Evolutionary conservation across 116 monocot genomes (phyloP), one percentile per base, ranked within the genome.

Genomic region (Thalassia testudinum): DNA sequence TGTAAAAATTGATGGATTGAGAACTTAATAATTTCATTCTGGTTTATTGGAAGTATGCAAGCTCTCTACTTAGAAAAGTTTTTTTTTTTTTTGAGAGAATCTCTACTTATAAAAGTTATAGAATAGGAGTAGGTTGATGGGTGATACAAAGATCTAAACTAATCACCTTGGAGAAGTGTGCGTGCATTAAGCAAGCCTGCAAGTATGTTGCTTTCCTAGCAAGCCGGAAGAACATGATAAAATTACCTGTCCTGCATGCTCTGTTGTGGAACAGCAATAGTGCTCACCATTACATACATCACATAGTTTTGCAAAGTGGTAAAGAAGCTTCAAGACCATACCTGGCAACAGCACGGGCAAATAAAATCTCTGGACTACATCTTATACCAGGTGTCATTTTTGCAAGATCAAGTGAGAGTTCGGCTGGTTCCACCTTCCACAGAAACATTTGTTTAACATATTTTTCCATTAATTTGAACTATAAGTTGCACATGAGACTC

Each of bases 111-210:
- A n/a, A n/a, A n/a, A n/a, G n/a, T n/a, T n/a, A n/a, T n/a, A n/a
- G n/a, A n/a, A n/a, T n/a, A n/a, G n/a, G n/a, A n/a, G n/a, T n/a
- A n/a, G n/a, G n/a, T n/a, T n/a, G n/a, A n/a, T n/a, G n/a, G n/a
- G n/a, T n/a, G n/a, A n/a, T n/a, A n/a, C n/a, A n/a, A 24, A 34
- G 3, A 10, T 10, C 2, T 55, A 37, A 30, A 30, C 3, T 37
- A 30, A 43, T 82, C n/a, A 99, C 97, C 85, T 99, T 99, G 43
- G 79, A 71, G 82, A 99, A 99, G 70, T 99, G 97, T 62, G 97
- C 97, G 82, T 99, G 97, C 86, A 99, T 99, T 59, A 99, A 75
- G 53, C 97, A 99, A 0, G 89, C 90, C 66, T 99, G 86, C 61
- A 85, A 70, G 63, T 86, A 99, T 55, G 82, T 79, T 62, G 97